These are phyloP conservation scores for Eimeria acervulina DNA, from an alignment of 169 alveolate genomes.

Conservation along the genomic window DNA sequence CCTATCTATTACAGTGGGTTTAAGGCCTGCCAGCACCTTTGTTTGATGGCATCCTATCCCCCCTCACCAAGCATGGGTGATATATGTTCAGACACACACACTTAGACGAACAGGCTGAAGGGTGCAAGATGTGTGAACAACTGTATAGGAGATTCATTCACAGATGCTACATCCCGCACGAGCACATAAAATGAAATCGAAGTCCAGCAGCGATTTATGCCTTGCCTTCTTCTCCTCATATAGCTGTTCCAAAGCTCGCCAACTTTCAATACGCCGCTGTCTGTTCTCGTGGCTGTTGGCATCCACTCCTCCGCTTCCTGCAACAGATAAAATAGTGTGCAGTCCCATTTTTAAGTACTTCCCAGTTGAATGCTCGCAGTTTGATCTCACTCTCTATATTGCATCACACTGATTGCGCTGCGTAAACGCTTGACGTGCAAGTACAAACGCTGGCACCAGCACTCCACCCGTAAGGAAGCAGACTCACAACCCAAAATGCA, in stretches of 20 bases:
- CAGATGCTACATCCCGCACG: not conserved
- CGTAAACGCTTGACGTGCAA: not conserved
- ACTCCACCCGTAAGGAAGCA: no score
- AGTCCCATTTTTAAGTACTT: not conserved
- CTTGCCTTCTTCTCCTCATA: conserved; percentile 77
- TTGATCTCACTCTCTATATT: no score
- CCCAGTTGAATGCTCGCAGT: no score
- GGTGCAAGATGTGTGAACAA: not conserved
- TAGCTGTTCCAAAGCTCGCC: conserved; percentile 84
- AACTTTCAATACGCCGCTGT: conserved; percentile 79
- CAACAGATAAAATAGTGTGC: not conserved
- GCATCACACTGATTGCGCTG: no score
- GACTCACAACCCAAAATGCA: no score
- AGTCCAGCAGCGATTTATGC: not conserved
- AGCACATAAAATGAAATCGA: not conserved
- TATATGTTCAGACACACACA: not conserved
- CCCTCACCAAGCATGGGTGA: no score
- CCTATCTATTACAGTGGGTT: no score
- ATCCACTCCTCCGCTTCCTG: conserved; percentile 77
- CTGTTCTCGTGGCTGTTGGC: conserved; percentile 63
- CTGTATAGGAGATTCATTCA: not conserved
- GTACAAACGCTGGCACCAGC: not conserved
- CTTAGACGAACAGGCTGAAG: not conserved
- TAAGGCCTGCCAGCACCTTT: no score
- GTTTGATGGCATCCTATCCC: no score